Conservation (phyloP, 441 rosid genomes). For the Manihot esculenta region DNA sequence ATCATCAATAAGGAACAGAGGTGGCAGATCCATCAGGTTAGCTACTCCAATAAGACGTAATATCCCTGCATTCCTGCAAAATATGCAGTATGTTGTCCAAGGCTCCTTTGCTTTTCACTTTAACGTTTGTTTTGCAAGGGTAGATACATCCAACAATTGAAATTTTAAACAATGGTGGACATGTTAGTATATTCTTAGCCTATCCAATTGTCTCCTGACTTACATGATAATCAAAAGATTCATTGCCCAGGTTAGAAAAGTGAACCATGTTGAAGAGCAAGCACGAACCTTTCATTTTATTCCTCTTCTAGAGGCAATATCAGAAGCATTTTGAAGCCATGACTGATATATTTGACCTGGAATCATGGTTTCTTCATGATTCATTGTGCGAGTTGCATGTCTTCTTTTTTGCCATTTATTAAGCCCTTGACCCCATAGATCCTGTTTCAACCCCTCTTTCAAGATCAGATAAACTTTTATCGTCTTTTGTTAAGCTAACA, state of each 20-base stretch:
- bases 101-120: background rate
- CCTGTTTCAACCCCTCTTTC: constrained; percentile 42
- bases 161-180: background rate
- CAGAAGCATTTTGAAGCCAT: constrained; percentile 75
- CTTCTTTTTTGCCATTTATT: constrained; percentile 48
- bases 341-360: constrained; percentile 67
- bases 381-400: constrained; percentile 42
- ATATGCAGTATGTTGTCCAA: background rate
- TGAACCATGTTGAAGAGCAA: background rate
- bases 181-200: background rate
- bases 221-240: background rate
- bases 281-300: constrained; percentile 58
- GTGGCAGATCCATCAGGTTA: constrained; percentile 69
- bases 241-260: background rate
- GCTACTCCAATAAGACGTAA: constrained; percentile 43
- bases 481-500: constrained; percentile 8
- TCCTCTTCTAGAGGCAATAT: too few species aligned
- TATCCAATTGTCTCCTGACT: too few species aligned
- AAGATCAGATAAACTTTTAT: constrained; percentile 4
- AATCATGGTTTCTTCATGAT: constrained; percentile 66
- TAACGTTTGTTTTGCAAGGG: background rate
- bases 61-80: constrained; percentile 42
- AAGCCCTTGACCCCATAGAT: constrained; percentile 37
- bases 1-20: constrained; percentile 48
- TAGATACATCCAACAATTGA: background rate